phyloP scores from a whole-genome alignment of 371 early-diverging fungal genomes.

The Gilbertella persicaria region DNA sequence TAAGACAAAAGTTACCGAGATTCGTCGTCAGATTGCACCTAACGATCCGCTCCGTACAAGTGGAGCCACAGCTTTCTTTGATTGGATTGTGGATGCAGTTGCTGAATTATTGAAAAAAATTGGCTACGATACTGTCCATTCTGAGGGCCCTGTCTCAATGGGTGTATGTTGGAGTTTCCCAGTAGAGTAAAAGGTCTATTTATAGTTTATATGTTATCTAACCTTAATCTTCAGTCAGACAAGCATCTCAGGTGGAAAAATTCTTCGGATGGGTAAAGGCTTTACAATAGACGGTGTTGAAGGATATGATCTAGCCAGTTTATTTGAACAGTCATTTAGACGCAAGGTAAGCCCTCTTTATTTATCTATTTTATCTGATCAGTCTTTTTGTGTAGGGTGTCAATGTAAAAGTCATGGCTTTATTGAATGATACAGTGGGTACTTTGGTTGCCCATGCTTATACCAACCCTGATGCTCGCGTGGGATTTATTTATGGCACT shows the following conservation, averaged over 20 bases:
- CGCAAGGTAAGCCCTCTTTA: constrained; percentile 55
- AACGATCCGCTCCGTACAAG: constrained; percentile 36
- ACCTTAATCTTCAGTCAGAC: constrained; percentile 59
- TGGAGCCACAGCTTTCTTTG: constrained; percentile 78
- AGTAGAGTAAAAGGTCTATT: constrained; percentile 38
- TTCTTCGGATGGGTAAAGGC: constrained; percentile 92
- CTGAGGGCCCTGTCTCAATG: constrained; percentile 33
- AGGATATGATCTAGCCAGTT: constrained; percentile 78
- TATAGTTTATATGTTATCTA: neutral
- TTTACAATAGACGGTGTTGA: constrained; percentile 75
- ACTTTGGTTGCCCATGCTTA: constrained; percentile 89
- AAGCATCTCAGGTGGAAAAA: constrained; percentile 69
- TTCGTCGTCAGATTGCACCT: constrained; percentile 64
- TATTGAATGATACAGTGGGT: constrained; percentile 97
- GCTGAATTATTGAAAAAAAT: constrained; percentile 31
- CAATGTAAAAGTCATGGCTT: constrained; percentile 16
- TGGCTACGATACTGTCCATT: constrained; percentile 12
- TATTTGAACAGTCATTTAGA: constrained; percentile 66
- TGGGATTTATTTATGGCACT: constrained; percentile 95
- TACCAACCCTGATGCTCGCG: constrained; percentile 70
- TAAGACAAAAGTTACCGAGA: constrained; percentile 48
- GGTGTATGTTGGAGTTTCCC: constrained; percentile 59
- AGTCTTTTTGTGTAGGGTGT: constrained; percentile 54
- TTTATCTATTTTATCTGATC: neutral
- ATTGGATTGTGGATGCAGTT: constrained; percentile 80